Base-by-base conservation (phyloP, 768 basidiomycete genomes). In the Russula earlei region DNA sequence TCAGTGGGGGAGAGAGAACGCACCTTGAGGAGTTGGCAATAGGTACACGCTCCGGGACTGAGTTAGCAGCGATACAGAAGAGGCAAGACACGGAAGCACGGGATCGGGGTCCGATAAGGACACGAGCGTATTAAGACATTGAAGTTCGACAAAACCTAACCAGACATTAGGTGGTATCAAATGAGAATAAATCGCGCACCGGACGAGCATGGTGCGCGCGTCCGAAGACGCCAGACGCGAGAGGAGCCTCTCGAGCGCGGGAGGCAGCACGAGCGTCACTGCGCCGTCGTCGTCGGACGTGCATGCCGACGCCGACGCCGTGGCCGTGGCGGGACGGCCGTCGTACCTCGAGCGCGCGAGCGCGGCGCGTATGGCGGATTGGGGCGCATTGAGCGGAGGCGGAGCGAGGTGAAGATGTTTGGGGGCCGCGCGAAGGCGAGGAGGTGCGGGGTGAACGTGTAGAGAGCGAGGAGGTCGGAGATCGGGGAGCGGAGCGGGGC, bases 171-270 rank as follows among this genome's bases (percentile, higher is more conserved):
- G n/a, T n/a, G n/a, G n/a, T n/a, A n/a, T n/a, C n/a, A n/a, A n/a
- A n/a, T n/a, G n/a, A n/a, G n/a, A n/a, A n/a, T n/a, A n/a, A n/a
- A n/a, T n/a, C n/a, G 20, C 52, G 48, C 27, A 62, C 61, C 61
- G 50, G 48, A 56, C 55, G 52, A 62, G 59, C 24, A 61, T 46
- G 1, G 41, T 54, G 14, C 61, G 61, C 5, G 47, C 47, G 15
- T 62, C 61, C 20, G 42, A 48, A 27, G 61, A 62, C 33, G 61
- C 59, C 10, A 62, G 50, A n/a, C 59, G 59, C 6, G 62, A 34
- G 2, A 62, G 46, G n/a, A 62, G 55, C 12, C 29, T 44, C 12
- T 62, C 62, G 36, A 62, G 38, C 0, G 43, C 40, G 19, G 62
- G 59, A 12, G 58, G 36, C 40, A 60, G 49, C 12, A 34, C 44